These are phyloP conservation scores for Fusarium proliferatum DNA, from an alignment of 2,329 filamentous ascomycete species.

Conservation along the genomic window DNA sequence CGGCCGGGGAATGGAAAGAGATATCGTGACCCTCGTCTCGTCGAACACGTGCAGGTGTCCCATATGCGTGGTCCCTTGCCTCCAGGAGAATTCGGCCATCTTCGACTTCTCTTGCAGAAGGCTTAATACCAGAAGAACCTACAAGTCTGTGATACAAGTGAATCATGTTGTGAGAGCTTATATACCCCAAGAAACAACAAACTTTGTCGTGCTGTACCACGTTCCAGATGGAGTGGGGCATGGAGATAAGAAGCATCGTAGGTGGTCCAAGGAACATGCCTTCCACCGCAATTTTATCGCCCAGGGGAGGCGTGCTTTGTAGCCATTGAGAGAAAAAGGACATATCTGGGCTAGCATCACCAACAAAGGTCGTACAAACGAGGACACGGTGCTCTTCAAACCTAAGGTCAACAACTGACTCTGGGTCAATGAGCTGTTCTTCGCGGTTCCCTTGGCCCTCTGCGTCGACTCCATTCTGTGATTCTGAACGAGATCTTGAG, in stretches of 20 bases:
- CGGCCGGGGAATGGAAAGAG: constrained; percentile 37
- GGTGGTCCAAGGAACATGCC: constrained; percentile 76
- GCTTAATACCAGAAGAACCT: constrained; percentile 56
- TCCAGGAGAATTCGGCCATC: constrained; percentile 68
- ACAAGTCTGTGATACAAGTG: constrained; percentile 71
- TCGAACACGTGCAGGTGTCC: constrained; percentile 45
- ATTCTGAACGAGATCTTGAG: constrained; percentile 44
- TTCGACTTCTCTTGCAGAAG: constrained; percentile 65
- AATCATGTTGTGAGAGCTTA: constrained; percentile 75
- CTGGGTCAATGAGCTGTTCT: constrained; percentile 59
- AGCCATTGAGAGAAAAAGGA: constrained; percentile 74
- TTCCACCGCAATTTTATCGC: constrained; percentile 70
- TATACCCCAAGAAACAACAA: constrained; percentile 72
- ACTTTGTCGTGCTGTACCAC: constrained; percentile 74
- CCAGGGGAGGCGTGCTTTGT: constrained; percentile 66
- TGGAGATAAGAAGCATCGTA: constrained; percentile 74
- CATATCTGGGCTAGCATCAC: constrained; percentile 74
- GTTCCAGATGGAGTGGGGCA: constrained; percentile 72
- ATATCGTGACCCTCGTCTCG: constrained; percentile 47
- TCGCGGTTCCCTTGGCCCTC: constrained; percentile 45
- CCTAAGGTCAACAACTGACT: constrained; percentile 63
- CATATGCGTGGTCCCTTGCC: constrained; percentile 59
- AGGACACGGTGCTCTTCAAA: constrained; percentile 73
- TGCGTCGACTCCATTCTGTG: constrained; percentile 44
- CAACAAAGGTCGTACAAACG: constrained; percentile 74